These are phyloP conservation scores for Tremella yokohamensis DNA, from an alignment of 768 basidiomycete genomes.

Conservation along the genomic window DNA sequence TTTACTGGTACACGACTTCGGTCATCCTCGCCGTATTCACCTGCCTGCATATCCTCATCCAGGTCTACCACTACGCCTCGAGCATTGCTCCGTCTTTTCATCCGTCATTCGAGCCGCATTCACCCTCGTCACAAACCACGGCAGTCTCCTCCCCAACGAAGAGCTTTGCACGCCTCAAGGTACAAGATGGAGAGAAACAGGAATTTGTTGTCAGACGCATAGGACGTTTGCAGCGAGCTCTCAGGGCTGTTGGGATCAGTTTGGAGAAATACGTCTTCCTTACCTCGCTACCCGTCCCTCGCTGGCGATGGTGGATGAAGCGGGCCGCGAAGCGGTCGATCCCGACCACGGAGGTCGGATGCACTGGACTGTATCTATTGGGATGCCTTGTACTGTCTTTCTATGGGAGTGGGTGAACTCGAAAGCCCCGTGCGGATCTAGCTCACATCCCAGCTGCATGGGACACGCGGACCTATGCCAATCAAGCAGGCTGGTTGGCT, in stretches of 20 bases:
- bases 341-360: conserved; percentile 23
- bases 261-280: conserved; percentile 23
- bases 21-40: conserved; percentile 32
- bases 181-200: background rate
- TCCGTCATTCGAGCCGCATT: background rate
- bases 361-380: conserved; percentile 23
- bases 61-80: conserved; percentile 14
- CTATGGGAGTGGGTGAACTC: conserved; percentile 29
- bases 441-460: conserved; percentile 22
- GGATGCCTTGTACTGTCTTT: conserved; percentile 27
- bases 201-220: background rate
- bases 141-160: background rate
- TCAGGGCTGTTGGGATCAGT: background rate
- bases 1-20: conserved; percentile 42
- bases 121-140: conserved; percentile 9
- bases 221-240: conserved; percentile 1
- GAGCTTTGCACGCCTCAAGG: background rate
- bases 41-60: conserved; percentile 22
- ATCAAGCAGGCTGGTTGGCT: conserved; percentile 33
- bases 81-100: background rate
- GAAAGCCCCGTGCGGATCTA: background rate
- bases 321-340: conserved; percentile 7
- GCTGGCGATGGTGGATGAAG: conserved; percentile 16
- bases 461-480: conserved; percentile 21
- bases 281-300: conserved; percentile 16